Evolutionary conservation across 495 filamentous ascomycete genomes (phyloP).

Genomic region (Xylaria scruposa): DNA sequence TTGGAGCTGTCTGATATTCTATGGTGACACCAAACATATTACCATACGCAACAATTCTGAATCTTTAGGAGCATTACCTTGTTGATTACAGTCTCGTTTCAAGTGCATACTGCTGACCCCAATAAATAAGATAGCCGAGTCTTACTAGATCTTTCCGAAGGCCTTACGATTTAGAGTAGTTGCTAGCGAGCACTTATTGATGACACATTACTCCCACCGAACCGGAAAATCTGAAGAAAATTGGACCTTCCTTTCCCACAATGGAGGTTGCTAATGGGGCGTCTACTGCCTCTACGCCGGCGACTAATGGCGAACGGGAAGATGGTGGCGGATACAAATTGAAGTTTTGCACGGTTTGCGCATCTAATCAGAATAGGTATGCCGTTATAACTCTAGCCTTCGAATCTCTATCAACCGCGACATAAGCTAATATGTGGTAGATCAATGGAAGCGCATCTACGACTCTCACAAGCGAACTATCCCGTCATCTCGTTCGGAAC

Average conservation of each 20-base stretch:
- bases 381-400: slow-evolving; percentile 27
- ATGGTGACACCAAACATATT: slow-evolving; percentile 59
- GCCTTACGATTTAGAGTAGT: background rate
- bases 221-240: background rate
- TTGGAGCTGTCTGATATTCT: slow-evolving; percentile 97
- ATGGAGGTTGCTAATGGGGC: slow-evolving; percentile 48
- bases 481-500: slow-evolving; percentile 98
- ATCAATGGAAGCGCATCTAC: slow-evolving; percentile 97
- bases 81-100: background rate
- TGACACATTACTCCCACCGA: slow-evolving; percentile 2
- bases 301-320: slow-evolving; percentile 49
- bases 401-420: too few species aligned
- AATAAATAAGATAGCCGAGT: background rate
- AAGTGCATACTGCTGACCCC: background rate
- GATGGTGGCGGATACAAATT: slow-evolving; percentile 71
- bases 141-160: background rate
- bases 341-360: slow-evolving; percentile 98
- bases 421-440: slow-evolving; percentile 47
- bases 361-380: slow-evolving; percentile 93
- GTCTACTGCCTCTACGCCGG: slow-evolving; percentile 32
- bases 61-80: slow-evolving; percentile 16
- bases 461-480: slow-evolving; percentile 82
- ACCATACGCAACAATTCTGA: slow-evolving; percentile 58
- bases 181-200: background rate
- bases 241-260: background rate